Percentiles rank a stretch among this genome's conserved stretches.
These are phyloP conservation scores for Exophiala sp. DNA, from an alignment of 2,329 filamentous ascomycete genomes.

Conservation along the genomic window DNA sequence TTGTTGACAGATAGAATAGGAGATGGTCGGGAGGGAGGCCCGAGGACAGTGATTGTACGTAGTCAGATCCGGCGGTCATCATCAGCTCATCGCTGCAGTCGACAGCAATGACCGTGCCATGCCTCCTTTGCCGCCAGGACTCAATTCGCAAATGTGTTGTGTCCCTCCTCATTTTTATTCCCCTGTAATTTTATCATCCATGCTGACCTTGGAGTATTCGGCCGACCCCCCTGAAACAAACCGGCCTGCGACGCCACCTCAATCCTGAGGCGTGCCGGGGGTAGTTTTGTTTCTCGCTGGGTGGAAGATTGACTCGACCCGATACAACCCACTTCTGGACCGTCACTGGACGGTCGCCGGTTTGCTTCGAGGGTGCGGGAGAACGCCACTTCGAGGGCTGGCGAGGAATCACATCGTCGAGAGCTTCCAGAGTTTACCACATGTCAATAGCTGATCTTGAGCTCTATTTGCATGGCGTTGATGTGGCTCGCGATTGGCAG, in stretches of 20 bases:
- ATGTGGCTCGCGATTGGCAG: constrained; percentile 5
- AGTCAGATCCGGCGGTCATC: background rate
- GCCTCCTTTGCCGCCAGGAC: constrained; percentile 1
- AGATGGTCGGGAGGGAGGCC: background rate
- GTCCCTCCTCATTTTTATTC: background rate
- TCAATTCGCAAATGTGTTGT: background rate
- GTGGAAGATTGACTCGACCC: background rate
- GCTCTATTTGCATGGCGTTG: constrained; percentile 2
- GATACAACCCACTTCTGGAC: background rate
- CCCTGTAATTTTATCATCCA: constrained; percentile 22
- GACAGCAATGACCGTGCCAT: background rate
- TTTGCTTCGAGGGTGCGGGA: background rate
- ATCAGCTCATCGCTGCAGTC: background rate
- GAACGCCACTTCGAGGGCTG: background rate
- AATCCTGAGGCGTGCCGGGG: background rate
- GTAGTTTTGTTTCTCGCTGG: background rate
- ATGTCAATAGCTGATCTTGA: background rate
- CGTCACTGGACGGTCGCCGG: background rate
- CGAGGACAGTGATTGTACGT: background rate
- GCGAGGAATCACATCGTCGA: background rate
- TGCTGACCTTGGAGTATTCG: constrained; percentile 14
- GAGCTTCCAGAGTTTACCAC: background rate
- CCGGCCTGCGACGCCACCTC: constrained; percentile 7
- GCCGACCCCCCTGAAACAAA: constrained; percentile 17
- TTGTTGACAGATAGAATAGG: no score